Evolutionary conservation across 768 basidiomycete species (phyloP).

Genomic region (Mycena latifolia): DNA sequence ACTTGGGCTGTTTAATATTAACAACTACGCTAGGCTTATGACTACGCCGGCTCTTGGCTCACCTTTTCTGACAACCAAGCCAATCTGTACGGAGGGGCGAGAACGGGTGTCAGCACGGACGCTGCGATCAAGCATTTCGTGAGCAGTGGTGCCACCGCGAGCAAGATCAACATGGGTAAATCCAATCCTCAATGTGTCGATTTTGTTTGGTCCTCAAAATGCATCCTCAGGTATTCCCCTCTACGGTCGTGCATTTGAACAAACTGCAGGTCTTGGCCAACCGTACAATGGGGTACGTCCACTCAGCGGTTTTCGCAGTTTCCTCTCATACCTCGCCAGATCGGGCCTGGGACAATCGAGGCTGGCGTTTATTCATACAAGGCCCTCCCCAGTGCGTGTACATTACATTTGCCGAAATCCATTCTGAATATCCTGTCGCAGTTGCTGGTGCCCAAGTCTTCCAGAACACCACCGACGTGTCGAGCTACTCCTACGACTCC

Average conservation of each 20-base stretch:
- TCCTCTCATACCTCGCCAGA: slow-evolving; percentile 47
- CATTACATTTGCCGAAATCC: too few relatives aligned
- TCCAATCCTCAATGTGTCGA: not conserved
- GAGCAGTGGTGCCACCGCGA: slow-evolving; percentile 68
- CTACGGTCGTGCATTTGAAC: slow-evolving; percentile 84
- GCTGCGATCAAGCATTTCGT: slow-evolving; percentile 72
- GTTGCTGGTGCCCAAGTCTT: slow-evolving; percentile 69
- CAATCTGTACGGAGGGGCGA: slow-evolving; percentile 74
- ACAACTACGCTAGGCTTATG: slow-evolving; percentile 15
- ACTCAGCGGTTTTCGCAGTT: not conserved
- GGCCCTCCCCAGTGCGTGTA: slow-evolving; percentile 66
- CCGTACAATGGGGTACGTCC: slow-evolving; percentile 73
- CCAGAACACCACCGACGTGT: slow-evolving; percentile 77
- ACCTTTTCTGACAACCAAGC: slow-evolving; percentile 68
- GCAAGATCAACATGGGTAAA: slow-evolving; percentile 77
- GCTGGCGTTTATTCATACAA: slow-evolving; percentile 86
- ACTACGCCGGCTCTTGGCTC: slow-evolving; percentile 65
- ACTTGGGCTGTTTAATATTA: not conserved
- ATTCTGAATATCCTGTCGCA: slow-evolving; percentile 17
- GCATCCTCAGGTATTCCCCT: slow-evolving; percentile 73
- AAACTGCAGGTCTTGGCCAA: slow-evolving; percentile 74
- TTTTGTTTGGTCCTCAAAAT: not conserved
- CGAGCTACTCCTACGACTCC: slow-evolving; percentile 83
- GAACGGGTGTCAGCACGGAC: slow-evolving; percentile 77
- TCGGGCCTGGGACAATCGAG: slow-evolving; percentile 79